Base-by-base conservation (phyloP, 2,329 filamentous ascomycete species). In the Arthrobotrys entomopaga region DNA sequence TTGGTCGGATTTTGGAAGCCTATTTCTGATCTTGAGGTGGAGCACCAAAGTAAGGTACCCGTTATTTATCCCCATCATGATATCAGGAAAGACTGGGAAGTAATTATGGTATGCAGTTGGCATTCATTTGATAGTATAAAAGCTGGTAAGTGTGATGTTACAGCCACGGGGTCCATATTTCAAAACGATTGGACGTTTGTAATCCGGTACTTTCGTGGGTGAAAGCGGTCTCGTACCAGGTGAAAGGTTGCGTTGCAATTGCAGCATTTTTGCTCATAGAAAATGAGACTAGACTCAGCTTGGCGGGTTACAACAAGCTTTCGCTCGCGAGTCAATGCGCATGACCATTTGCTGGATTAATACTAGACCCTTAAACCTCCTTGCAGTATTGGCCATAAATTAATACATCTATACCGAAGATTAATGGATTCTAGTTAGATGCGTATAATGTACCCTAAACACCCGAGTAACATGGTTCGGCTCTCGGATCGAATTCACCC, bases 401-500 rank as follows among this genome's bases (percentile, higher is more conserved):
- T 26, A 43, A n/a, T n/a, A n/a, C n/a, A 34, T 34, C 6, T 34
- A 34, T 34, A 34, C 29, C n/a, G n/a, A 34, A 3, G 29, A 48
- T n/a, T n/a, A n/a, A n/a, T n/a, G n/a, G 7, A n/a, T 19, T 48
- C 42, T 59, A 29, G 56, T 40, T 22, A 22, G 56, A 59, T 59
- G 56, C 7, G 40, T 42, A 26, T 48, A 48, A 40, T 29, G 56
- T 40, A 59, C 56, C 56, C 56, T 59, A 42, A 59, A 8, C 13
- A n/a, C 22, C 15, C 15, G 20, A 34, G 38, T 38, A 29, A 15
- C 56, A 22, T 20, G 56, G 54, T 58, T 48, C 40, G 56, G 56
- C 29, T 59, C 20, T 59, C 56, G 56, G 56, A 48, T 59, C 56
- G 56, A 59, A 59, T 59, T 59, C 48, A 59, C 48, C 56, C 56